phyloP scores from a whole-genome alignment of 345 rosid species.

The Camelina sativa region DNA sequence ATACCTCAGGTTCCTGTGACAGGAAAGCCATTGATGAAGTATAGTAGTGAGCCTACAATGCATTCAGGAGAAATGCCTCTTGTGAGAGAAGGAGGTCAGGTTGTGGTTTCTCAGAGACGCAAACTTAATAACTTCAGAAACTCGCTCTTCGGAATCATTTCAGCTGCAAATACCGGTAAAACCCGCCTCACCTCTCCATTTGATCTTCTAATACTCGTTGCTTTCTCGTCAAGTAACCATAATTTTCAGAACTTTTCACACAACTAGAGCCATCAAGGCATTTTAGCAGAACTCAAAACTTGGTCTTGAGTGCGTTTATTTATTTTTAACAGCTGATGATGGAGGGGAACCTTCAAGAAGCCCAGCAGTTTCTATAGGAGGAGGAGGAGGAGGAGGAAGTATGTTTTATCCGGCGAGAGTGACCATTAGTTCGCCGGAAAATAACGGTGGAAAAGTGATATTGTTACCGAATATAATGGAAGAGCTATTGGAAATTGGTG shows the following conservation, averaged over 20 bases:
- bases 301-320: background rate
- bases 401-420: slow-evolving; percentile 51
- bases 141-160: slow-evolving; percentile 77
- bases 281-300: background rate
- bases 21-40: slow-evolving; percentile 53
- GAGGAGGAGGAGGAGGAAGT: slow-evolving; percentile 36
- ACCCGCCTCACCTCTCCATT: background rate
- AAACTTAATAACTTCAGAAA: slow-evolving; percentile 57
- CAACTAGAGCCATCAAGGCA: background rate
- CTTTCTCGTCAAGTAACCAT: slow-evolving; percentile 17
- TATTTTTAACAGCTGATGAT: slow-evolving; percentile 33
- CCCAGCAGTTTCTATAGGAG: background rate
- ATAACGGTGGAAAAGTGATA: slow-evolving; percentile 54
- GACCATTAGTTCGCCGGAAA: slow-evolving; percentile 61
- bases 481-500: slow-evolving; percentile 64
- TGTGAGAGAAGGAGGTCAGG: slow-evolving; percentile 45
- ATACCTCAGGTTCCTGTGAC: slow-evolving; percentile 22
- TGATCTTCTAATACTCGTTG: background rate
- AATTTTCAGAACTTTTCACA: background rate
- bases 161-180: slow-evolving; percentile 67
- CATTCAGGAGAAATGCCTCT: slow-evolving; percentile 59
- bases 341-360: slow-evolving; percentile 29
- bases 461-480: slow-evolving; percentile 61
- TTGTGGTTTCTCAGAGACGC: slow-evolving; percentile 49
- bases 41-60: slow-evolving; percentile 65